Percentiles rank a stretch among this genome's conserved stretches.
phyloP scores from a whole-genome alignment of 345 rosid genomes.

The Gossypium longicalyx region DNA sequence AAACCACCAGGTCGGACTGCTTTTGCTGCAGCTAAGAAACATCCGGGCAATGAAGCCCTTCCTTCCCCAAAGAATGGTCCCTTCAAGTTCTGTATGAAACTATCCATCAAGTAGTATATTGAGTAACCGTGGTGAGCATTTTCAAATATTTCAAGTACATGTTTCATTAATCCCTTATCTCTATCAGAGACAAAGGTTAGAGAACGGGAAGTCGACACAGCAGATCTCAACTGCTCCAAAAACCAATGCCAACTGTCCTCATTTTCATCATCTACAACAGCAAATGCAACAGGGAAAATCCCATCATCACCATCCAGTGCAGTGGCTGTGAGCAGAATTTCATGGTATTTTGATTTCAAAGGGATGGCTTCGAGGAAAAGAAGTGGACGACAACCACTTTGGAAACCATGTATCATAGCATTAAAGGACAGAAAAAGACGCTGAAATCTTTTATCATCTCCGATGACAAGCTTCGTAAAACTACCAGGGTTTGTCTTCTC shows the following conservation, averaged over 20 bases:
- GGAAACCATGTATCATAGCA: slow-evolving; percentile 61
- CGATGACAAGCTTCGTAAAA: slow-evolving; percentile 42
- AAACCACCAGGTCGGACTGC: slow-evolving; percentile 60
- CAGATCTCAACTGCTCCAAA: slow-evolving; percentile 58
- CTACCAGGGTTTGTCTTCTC: slow-evolving; percentile 78
- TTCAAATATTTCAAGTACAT: slow-evolving; percentile 61
- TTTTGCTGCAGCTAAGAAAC: slow-evolving; percentile 67
- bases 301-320: slow-evolving; percentile 83
- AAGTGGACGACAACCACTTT: slow-evolving; percentile 82
- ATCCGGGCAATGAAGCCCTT: slow-evolving; percentile 56
- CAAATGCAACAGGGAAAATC: slow-evolving; percentile 69
- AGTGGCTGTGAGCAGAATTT: slow-evolving; percentile 69
- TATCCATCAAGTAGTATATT: slow-evolving; percentile 66
- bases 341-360: slow-evolving; percentile 72
- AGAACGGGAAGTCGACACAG: slow-evolving; percentile 43
- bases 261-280: slow-evolving; percentile 71
- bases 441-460: slow-evolving; percentile 61
- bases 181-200: slow-evolving; percentile 78
- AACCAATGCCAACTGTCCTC: slow-evolving; percentile 84
- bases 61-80: slow-evolving; percentile 90
- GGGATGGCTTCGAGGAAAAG: slow-evolving; percentile 71
- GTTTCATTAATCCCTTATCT: slow-evolving; percentile 56
- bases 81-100: slow-evolving; percentile 57
- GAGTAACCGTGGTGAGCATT: slow-evolving; percentile 68
- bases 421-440: slow-evolving; percentile 66